Percentiles rank a stretch among this genome's conserved stretches.
phyloP scores from a whole-genome alignment of 768 basidiomycete species.

The Tricholoma flavovirens region DNA sequence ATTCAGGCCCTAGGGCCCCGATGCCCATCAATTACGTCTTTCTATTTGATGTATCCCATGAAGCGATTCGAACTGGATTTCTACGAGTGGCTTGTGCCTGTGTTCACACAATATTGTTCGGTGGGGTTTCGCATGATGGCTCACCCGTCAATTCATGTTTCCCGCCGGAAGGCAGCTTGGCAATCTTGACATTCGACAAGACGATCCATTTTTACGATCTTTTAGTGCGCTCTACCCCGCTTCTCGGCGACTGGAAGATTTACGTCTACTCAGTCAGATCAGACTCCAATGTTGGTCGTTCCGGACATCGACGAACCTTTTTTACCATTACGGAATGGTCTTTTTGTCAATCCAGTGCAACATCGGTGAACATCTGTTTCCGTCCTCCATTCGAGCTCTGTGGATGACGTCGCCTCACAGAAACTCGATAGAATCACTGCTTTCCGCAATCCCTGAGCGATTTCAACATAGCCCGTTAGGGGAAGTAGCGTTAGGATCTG shows the following conservation, averaged over 20 bases:
- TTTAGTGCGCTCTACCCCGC: constrained; percentile 49
- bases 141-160: constrained; percentile 41
- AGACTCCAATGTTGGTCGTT: constrained; percentile 70
- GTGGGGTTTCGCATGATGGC: constrained; percentile 38
- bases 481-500: constrained; percentile 74
- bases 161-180: constrained; percentile 52
- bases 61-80: constrained; percentile 65
- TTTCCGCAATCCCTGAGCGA: constrained; percentile 59
- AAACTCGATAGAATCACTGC: constrained; percentile 55
- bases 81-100: constrained; percentile 58
- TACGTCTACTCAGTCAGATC: constrained; percentile 36
- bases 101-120: constrained; percentile 62
- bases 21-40: constrained; percentile 75
- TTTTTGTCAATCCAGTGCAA: constrained; percentile 72
- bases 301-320: constrained; percentile 93
- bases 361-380: constrained; percentile 48
- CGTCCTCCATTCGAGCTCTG: background rate
- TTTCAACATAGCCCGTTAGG: constrained; percentile 42
- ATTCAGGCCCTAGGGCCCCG: constrained; percentile 46
- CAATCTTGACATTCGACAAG: constrained; percentile 77
- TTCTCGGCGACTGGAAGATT: constrained; percentile 15
- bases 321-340: constrained; percentile 61
- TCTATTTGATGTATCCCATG: constrained; percentile 75
- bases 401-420: constrained; percentile 29
- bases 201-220: constrained; percentile 86